phyloP scores from a whole-genome alignment of 352 stramenopile species.

The Globisporangium spiculum region DNA sequence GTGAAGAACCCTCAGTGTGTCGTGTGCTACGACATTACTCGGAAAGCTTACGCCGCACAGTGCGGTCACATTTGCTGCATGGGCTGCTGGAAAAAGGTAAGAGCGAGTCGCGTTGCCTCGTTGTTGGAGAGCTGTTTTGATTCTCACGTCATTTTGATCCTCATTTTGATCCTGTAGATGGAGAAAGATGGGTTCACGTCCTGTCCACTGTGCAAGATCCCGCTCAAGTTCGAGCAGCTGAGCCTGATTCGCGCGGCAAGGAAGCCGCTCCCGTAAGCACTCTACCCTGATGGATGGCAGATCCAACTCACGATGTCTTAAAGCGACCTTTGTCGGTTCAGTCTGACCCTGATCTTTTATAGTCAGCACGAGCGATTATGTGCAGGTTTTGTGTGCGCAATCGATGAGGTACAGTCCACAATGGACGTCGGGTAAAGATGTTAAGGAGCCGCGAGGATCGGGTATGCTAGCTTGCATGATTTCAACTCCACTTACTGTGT shows the following conservation, averaged over 20 bases:
- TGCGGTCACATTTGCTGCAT: conserved; percentile 86
- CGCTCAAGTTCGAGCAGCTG: conserved; percentile 65
- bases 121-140: background rate
- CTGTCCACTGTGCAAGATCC: conserved; percentile 73
- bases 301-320: background rate
- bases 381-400: conserved; percentile 11
- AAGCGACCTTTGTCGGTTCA: background rate
- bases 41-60: conserved; percentile 69
- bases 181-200: conserved; percentile 71
- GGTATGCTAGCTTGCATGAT: background rate
- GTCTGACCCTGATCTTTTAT: background rate
- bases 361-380: conserved; percentile 4
- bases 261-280: conserved; percentile 10
- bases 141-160: background rate
- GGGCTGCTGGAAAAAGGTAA: conserved; percentile 82
- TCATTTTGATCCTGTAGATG: conserved; percentile 32
- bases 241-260: conserved; percentile 71
- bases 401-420: background rate
- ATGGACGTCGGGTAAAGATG: background rate
- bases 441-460: background rate
- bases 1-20: conserved; percentile 80
- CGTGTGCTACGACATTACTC: conserved; percentile 81
- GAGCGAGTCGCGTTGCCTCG: background rate
- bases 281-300: background rate
- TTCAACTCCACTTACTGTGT: background rate